Evolutionary conservation across 176 grass and related monocot genomes (phyloP).

Genomic region (Oryza officinalis): DNA sequence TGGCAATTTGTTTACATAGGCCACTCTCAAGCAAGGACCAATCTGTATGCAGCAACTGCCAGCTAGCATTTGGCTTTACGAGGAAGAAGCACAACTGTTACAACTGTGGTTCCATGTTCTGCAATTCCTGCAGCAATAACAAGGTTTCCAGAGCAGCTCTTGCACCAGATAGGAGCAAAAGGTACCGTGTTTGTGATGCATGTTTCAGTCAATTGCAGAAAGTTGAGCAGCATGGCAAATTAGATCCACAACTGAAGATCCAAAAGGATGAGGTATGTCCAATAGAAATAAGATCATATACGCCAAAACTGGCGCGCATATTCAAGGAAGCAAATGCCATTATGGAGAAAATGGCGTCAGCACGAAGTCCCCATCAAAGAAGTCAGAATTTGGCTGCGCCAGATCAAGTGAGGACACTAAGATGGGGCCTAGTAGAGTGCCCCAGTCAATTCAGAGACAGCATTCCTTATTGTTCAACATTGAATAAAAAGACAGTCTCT

Average conservation of each 20-base stretch:
- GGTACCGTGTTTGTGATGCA: slow-evolving; percentile 69
- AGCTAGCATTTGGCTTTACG: slow-evolving; percentile 65
- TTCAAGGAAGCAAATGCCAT: slow-evolving; percentile 69
- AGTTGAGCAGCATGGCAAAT: slow-evolving; percentile 36
- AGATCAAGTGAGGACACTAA: slow-evolving; percentile 34
- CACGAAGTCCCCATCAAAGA: slow-evolving; percentile 44
- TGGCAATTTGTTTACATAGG: slow-evolving; percentile 69
- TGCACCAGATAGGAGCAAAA: slow-evolving; percentile 70
- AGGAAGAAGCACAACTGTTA: slow-evolving; percentile 94
- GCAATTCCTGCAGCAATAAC: slow-evolving; percentile 87
- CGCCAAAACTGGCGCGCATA: slow-evolving; percentile 65
- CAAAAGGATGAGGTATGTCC: slow-evolving; percentile 47
- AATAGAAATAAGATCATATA: slow-evolving; percentile 58
- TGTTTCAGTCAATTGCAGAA: slow-evolving; percentile 74
- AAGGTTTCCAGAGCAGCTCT: slow-evolving; percentile 67
- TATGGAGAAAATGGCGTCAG: slow-evolving; percentile 49
- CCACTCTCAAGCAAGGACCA: slow-evolving; percentile 81
- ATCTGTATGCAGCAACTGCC: slow-evolving; percentile 67
- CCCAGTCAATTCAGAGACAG: slow-evolving; percentile 57
- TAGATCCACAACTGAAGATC: slow-evolving; percentile 19
- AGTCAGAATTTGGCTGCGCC: slow-evolving; percentile 26
- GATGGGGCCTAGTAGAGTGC: slow-evolving; percentile 82
- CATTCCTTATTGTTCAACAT: slow-evolving; percentile 17
- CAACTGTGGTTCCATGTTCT: slow-evolving; percentile 90
- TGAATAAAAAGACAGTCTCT: slow-evolving; percentile 15